phyloP scores from a whole-genome alignment of 495 filamentous ascomycete species.

The Neurospora terricola region DNA sequence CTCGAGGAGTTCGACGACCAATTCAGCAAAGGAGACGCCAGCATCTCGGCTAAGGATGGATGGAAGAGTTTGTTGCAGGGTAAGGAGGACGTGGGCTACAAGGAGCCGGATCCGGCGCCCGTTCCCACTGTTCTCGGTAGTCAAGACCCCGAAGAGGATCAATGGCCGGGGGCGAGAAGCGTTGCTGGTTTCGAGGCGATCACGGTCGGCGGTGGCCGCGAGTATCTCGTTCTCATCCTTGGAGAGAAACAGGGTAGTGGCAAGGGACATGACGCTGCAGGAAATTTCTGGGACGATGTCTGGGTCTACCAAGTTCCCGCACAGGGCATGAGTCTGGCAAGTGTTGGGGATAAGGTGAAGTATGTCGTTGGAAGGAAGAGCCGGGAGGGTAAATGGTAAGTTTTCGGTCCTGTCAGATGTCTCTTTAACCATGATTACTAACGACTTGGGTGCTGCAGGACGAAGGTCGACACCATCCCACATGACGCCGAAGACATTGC shows the following conservation, averaged over 20 bases:
- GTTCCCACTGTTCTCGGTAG: conserved; percentile 7
- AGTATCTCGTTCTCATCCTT: conserved; percentile 55
- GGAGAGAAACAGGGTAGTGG: conserved; percentile 55
- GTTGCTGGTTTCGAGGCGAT: conserved; percentile 38
- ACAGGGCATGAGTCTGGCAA: conserved; percentile 40
- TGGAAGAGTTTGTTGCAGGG: conserved; percentile 29
- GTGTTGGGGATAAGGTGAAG: conserved; percentile 45
- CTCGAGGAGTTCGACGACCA: conserved; percentile 40
- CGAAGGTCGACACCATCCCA: conserved; percentile 28
- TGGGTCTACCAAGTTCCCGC: conserved; percentile 61
- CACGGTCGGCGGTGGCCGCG: conserved; percentile 40
- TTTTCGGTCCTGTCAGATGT: background rate
- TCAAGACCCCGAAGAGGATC: conserved; percentile 11
- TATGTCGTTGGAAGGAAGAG: conserved; percentile 39
- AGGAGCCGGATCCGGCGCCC: conserved; percentile 12
- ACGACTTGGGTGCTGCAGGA: background rate
- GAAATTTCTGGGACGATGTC: conserved; percentile 59
- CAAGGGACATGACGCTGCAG: conserved; percentile 55
- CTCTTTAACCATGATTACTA: background rate
- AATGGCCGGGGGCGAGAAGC: conserved; percentile 34
- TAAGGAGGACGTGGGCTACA: conserved; percentile 20
- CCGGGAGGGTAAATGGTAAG: conserved; percentile 40
- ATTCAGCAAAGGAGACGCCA: conserved; percentile 24
- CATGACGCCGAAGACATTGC: conserved; percentile 36
- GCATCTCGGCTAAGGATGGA: conserved; percentile 20